Conservation (phyloP, 2,329 filamentous ascomycete species). For the Chaetomiaceae sp. region DNA sequence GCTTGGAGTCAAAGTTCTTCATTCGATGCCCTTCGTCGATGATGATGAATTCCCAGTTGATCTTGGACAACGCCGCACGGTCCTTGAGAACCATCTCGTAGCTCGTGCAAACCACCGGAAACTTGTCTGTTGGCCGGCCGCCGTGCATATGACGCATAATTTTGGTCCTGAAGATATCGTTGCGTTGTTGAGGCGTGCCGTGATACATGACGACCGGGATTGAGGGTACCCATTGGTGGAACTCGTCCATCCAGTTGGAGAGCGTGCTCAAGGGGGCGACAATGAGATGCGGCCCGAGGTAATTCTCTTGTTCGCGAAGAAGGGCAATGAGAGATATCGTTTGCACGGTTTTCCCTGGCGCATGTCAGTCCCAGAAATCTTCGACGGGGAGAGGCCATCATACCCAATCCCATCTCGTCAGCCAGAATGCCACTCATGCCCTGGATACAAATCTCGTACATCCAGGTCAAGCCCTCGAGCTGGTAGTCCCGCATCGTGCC, state of each 20-base stretch:
- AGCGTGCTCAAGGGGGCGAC: slow-evolving; percentile 87
- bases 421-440: slow-evolving; percentile 88
- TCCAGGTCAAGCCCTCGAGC: slow-evolving; percentile 90
- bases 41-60: slow-evolving; percentile 96
- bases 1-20: slow-evolving; percentile 91
- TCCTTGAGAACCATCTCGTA: slow-evolving; percentile 97
- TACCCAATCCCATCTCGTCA: slow-evolving; percentile 85
- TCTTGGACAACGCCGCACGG: slow-evolving; percentile 70
- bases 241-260: slow-evolving; percentile 95
- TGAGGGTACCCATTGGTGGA: slow-evolving; percentile 79
- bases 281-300: slow-evolving; percentile 82
- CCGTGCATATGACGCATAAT: slow-evolving; percentile 65
- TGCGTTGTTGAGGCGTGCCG: slow-evolving; percentile 73
- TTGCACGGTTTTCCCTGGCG: slow-evolving; percentile 78
- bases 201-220: slow-evolving; percentile 92
- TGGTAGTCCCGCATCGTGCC: slow-evolving; percentile 94
- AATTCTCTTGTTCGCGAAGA: slow-evolving; percentile 77
- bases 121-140: slow-evolving; percentile 56
- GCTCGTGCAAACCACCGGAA: slow-evolving; percentile 88
- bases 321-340: slow-evolving; percentile 84
- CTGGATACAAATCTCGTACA: slow-evolving; percentile 75
- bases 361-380: slow-evolving; percentile 4
- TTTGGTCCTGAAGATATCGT: slow-evolving; percentile 64
- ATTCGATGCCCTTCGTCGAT: slow-evolving; percentile 96
- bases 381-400: slow-evolving; percentile 18